Evolutionary conservation across 257 asterid species (phyloP).

Genomic region (Coffea eugenioides): DNA sequence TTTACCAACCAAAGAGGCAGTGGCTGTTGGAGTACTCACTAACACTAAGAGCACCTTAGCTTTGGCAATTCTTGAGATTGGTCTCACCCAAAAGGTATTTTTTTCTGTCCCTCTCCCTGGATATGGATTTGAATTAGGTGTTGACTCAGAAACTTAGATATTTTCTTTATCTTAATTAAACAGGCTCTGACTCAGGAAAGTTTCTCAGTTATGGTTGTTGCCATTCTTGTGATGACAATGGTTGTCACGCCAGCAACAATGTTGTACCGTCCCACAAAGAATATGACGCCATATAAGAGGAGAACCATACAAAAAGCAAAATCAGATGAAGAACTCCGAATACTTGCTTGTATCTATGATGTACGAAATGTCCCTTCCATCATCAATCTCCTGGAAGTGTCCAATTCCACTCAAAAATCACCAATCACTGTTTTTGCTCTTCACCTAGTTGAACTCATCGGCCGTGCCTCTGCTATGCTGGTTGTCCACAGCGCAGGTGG

Average conservation of each 20-base stretch:
- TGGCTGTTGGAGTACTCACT: slow-evolving; percentile 61
- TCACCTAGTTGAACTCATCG: slow-evolving; percentile 80
- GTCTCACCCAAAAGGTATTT: slow-evolving; percentile 67
- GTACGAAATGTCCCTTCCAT: slow-evolving; percentile 51
- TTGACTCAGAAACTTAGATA: too few relatives aligned
- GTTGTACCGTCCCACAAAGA: slow-evolving; percentile 40
- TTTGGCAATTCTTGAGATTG: slow-evolving; percentile 72
- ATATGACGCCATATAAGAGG: slow-evolving; percentile 56
- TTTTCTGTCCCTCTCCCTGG: not conserved
- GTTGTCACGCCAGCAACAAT: slow-evolving; percentile 55
- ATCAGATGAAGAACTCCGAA: slow-evolving; percentile 66
- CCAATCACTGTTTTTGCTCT: slow-evolving; percentile 64
- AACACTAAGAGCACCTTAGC: slow-evolving; percentile 73
- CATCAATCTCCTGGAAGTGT: slow-evolving; percentile 69
- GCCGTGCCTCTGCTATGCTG: slow-evolving; percentile 74
- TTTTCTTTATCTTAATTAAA: slow-evolving; percentile 7
- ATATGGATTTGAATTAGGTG: not conserved
- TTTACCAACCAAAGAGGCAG: slow-evolving; percentile 46
- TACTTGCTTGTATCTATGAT: slow-evolving; percentile 68
- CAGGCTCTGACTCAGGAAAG: slow-evolving; percentile 60
- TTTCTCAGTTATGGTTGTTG: slow-evolving; percentile 67
- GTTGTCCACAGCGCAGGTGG: slow-evolving; percentile 57
- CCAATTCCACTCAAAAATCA: slow-evolving; percentile 46
- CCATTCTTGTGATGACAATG: slow-evolving; percentile 62
- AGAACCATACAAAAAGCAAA: slow-evolving; percentile 68